Evolutionary conservation across 345 rosid genomes (phyloP).

Genomic region (Syzygium grande): DNA sequence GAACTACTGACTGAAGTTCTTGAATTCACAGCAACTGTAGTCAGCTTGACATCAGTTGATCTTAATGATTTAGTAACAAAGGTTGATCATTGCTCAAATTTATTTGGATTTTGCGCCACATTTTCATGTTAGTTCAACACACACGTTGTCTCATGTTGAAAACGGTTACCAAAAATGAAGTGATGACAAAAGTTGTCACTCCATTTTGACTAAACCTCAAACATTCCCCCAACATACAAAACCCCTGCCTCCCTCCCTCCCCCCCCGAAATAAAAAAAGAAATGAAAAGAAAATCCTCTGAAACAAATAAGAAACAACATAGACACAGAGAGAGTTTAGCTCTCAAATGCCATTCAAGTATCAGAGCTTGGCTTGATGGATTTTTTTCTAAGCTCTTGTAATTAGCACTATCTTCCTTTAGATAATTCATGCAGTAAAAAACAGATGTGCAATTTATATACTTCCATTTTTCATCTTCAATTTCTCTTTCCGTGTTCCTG

Average conservation of each 20-base stretch:
- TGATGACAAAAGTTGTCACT: background rate
- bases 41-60: conserved; percentile 52
- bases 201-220: background rate
- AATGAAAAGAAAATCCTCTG: too few species aligned
- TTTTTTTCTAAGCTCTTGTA: background rate
- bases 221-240: background rate
- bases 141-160: background rate
- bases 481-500: background rate
- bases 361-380: background rate
- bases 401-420: background rate
- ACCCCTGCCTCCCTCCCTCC: background rate
- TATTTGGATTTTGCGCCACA: background rate
- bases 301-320: too few species aligned
- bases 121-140: background rate
- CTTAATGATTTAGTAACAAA: conserved; percentile 55
- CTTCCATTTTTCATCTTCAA: background rate
- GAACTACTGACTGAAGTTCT: conserved; percentile 64
- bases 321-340: background rate
- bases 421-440: background rate
- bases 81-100: conserved; percentile 29
- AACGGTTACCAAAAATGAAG: background rate
- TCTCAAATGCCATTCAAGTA: background rate
- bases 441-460: background rate
- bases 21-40: conserved; percentile 43
- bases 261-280: too few species aligned